These are phyloP conservation scores for Tetradesmus obliquus DNA, from an alignment of 139 green algal species.

Conservation along the genomic window DNA sequence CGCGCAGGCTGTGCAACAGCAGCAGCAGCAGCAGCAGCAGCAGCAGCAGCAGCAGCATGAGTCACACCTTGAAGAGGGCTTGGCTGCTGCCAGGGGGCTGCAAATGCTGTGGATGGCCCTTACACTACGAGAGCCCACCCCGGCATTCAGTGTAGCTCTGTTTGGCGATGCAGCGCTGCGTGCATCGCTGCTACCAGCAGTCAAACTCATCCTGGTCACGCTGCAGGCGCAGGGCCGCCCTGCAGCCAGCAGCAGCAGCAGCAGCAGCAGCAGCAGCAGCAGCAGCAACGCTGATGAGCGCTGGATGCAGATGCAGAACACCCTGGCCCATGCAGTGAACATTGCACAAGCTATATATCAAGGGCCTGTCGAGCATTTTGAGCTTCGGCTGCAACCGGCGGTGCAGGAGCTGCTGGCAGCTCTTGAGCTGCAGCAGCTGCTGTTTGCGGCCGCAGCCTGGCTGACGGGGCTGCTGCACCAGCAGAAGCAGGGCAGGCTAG, in stretches of 20 bases:
- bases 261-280: neutral
- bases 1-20: too few species aligned
- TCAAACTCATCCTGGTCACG: neutral
- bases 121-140: neutral
- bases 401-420: neutral
- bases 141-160: neutral
- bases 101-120: neutral
- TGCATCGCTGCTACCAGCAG: neutral
- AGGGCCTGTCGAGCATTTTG: neutral
- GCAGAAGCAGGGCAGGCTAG: neutral
- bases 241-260: neutral
- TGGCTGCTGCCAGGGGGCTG: neutral
- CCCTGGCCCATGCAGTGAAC: neutral
- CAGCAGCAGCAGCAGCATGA: neutral
- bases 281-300: neutral
- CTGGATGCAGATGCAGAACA: neutral
- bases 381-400: neutral
- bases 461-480: neutral
- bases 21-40: neutral
- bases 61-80: neutral
- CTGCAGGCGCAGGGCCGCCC: neutral
- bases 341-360: neutral
- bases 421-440: neutral
- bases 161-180: neutral
- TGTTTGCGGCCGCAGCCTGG: neutral